Evolutionary conservation across 768 basidiomycete species (phyloP), one percentile per base, ranked within the genome.

Genomic region (Mycena kentingensis): DNA sequence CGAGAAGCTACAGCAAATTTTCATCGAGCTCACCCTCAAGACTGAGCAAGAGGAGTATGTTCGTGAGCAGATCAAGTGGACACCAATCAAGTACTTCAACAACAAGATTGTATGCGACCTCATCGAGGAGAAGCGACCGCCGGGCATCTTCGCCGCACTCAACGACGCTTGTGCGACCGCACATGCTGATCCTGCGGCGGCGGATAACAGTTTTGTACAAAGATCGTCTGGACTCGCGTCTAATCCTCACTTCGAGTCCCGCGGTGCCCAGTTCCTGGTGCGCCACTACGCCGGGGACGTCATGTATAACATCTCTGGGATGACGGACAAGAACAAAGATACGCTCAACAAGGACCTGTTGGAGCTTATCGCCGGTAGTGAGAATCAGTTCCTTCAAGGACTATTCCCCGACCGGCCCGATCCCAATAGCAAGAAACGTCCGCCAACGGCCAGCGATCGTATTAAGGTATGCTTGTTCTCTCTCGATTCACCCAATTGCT

Each of bases 261-360:
- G 97, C 42, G 97, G 97, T 12, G 73, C 87, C 13, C 94, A 99
- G 67, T 99, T 98, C 75, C 71, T 99, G 46, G 88, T 99, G 57
- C 88, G 85, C 64, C 97, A 99, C 66, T 99, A 98, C 65, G 97
- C 97, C 18, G 97, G 97, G 61, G 97, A 98, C 65, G 97, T 99
- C 56, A 90, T 93, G 84, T 99, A 99, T 75, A 97, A 95, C 57
- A 86, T 98, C 12, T 68, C 88, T 6, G 97, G 97, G 3, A 99
- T 99, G 96, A 98, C 97, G 15, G 97, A 99, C 73, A 99, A 99
- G 81, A 99, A 99, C 78, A 99, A 99, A 79, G 97, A 99, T 64
- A 84, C 93, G 1, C 78, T 99, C 46, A 80, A 94, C 71, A 98
- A 98, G 69, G 97, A 98, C 66, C 73, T 98, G 16, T 77, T 98